Evolutionary conservation across 2,329 filamentous ascomycete species (phyloP).

Genomic region (Pleomassaria siparia): DNA sequence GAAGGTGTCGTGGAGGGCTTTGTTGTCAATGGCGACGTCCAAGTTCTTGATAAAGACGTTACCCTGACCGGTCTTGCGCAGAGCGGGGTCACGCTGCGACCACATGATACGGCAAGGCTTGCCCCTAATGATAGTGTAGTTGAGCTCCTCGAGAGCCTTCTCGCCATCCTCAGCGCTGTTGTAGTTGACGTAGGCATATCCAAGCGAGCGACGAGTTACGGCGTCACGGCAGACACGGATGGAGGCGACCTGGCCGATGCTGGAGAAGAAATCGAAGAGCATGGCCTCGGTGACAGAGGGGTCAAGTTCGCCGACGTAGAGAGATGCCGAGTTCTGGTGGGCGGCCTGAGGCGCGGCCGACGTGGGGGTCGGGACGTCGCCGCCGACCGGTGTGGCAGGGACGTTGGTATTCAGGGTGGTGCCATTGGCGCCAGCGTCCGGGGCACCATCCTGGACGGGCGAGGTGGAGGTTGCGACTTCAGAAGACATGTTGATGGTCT

Average conservation of each 20-base stretch:
- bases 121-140: conserved; percentile 99
- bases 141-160: conserved; percentile 97
- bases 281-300: conserved; percentile 98
- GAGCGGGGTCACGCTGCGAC: conserved; percentile 98
- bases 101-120: conserved; percentile 99
- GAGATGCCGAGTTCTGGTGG: conserved; percentile 91
- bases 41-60: conserved; percentile 99
- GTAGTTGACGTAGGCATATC: conserved; percentile 99
- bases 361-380: conserved; percentile 69
- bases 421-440: conserved; percentile 66
- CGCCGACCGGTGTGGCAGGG: conserved; percentile 62
- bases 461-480: conserved; percentile 51
- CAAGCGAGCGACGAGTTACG: conserved; percentile 95
- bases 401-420: conserved; percentile 73
- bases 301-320: conserved; percentile 98
- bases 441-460: conserved; percentile 69
- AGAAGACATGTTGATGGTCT: conserved; percentile 42
- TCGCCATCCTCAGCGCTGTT: conserved; percentile 96
- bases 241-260: conserved; percentile 97
- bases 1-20: conserved; percentile 99
- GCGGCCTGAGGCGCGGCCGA: conserved; percentile 67
- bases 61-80: conserved; percentile 98
- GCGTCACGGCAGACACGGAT: conserved; percentile 99
- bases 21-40: conserved; percentile 98
- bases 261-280: conserved; percentile 99